Evolutionary conservation across 192 early-diverging fungal genomes (phyloP), one percentile per base, ranked within the genome.

Genomic region (Backusella liffmaniae): DNA sequence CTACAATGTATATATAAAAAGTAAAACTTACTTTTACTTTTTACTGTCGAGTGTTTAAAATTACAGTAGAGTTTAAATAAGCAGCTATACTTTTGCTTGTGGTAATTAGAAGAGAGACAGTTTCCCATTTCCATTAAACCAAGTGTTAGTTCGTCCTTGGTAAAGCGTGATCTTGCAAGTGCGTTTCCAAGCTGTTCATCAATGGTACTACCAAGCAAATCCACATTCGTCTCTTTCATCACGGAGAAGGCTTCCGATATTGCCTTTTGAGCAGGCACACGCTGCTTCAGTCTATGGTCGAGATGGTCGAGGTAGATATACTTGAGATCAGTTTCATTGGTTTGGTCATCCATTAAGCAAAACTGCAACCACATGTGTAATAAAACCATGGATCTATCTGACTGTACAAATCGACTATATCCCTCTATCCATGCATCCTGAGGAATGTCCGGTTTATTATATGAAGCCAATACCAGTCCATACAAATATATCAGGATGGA

Each of bases 401-500:
- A 70, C 23, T 77, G 62, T 4, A 81, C 37, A 69, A 81, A 81
- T 13, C 65, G 68, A 4, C 59, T n/a, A 13, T 77, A 69, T 8
- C 66, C 62, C 13, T 66, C 23, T 5, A 46, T 56, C 75, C 79
- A 81, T 23, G 15, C 18, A 3, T 23, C 37, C 9, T 21, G 23
- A 3, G 41, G 34, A 2, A 72, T 42, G 2, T 46, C 34, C 1
- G 23, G 72, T 18, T 62, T 72, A 35, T 69, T 53, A 1, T 32
- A 41, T 21, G 66, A n/a, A 9, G 72, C 75, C 16, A 81, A 67
- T 1, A 77, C 62, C 13, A 81, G 35, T 5, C 79, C 79, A 32
- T 81, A 81, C 1, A 77, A n/a, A 13, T 81, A 77, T 49, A 73
- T 59, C 4, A 76, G 72, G 18, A 80, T 73, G 9, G 71, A 49